Evolutionary conservation across 1,284 basidiomycete species (phyloP).

Genomic region (Veloporphyrellus conicus): DNA sequence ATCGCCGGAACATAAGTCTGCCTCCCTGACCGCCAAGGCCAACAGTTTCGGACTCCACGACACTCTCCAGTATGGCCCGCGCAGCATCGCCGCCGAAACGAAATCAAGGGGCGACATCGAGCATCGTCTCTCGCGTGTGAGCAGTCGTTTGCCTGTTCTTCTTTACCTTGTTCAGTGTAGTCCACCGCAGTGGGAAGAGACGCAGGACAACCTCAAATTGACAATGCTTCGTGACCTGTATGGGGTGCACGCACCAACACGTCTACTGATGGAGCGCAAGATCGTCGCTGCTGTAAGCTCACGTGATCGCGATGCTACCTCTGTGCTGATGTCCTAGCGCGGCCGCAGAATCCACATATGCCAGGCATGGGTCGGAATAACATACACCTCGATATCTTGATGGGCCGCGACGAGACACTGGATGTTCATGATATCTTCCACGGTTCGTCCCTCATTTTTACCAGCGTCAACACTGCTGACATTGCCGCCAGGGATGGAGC

Average conservation of each 20-base stretch:
- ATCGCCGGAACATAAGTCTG: constrained; percentile 49
- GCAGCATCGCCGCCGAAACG: constrained; percentile 69
- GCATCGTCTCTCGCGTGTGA: constrained; percentile 64
- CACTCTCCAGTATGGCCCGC: constrained; percentile 69
- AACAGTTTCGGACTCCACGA: constrained; percentile 77
- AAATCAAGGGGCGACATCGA: constrained; percentile 54
- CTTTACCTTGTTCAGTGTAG: constrained; percentile 2
- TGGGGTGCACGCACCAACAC: constrained; percentile 85
- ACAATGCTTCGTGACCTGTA: constrained; percentile 82
- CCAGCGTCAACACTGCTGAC: constrained; percentile 3
- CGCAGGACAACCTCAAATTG: constrained; percentile 84
- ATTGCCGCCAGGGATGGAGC: constrained; percentile 48
- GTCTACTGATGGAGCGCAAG: constrained; percentile 91
- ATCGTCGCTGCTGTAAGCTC: constrained; percentile 65
- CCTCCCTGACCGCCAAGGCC: constrained; percentile 63
- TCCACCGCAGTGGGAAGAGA: constrained; percentile 80
- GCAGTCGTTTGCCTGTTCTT: constrained; percentile 16
- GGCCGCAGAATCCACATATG: constrained; percentile 57
- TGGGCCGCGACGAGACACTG: constrained; percentile 83
- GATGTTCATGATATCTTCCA: constrained; percentile 71
- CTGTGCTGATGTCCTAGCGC: background rate
- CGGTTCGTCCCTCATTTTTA: constrained; percentile 42
- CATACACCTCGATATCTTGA: constrained; percentile 84
- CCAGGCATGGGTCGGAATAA: constrained; percentile 66
- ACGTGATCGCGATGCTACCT: background rate